Conservation (phyloP, 208 protist species). For the Strigomonas culicis region DNA sequence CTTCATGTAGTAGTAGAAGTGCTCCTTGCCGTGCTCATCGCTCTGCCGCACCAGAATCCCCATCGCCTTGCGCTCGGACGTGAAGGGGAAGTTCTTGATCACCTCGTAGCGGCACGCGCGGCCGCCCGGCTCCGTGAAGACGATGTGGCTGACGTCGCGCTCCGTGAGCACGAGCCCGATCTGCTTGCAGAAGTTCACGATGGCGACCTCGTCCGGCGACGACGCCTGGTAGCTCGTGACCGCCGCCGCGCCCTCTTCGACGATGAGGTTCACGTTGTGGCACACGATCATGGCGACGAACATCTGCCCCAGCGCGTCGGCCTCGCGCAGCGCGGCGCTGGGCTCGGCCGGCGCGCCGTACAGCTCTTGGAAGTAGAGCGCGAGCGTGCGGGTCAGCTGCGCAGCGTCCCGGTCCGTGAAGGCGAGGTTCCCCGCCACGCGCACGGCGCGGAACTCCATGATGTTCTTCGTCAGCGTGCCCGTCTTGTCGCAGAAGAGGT, state of each 20-base stretch:
- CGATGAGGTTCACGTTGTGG: constrained; percentile 97
- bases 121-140: constrained; percentile 31
- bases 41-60: constrained; percentile 92
- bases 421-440: constrained; percentile 37
- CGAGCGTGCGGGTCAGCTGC: constrained; percentile 29
- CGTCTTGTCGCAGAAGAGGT: constrained; percentile 98
- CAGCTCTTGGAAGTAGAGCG: constrained; percentile 25
- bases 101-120: constrained; percentile 84
- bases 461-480: constrained; percentile 98
- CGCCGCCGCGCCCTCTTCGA: constrained; percentile 8
- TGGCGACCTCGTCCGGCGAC: constrained; percentile 94
- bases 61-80: constrained; percentile 98
- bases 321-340: constrained; percentile 28
- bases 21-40: not conserved
- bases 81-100: constrained; percentile 97
- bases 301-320: constrained; percentile 62
- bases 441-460: constrained; percentile 83
- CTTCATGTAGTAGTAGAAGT: constrained; percentile 93
- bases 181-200: constrained; percentile 94
- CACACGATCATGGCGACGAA: constrained; percentile 91
- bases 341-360: not conserved
- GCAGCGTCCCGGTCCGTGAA: constrained; percentile 53
- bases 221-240: constrained; percentile 80
- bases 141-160: constrained; percentile 43
- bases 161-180: constrained; percentile 62